These are phyloP conservation scores for Ricinus communis DNA, from an alignment of 345 rosid genomes.

Conservation along the genomic window DNA sequence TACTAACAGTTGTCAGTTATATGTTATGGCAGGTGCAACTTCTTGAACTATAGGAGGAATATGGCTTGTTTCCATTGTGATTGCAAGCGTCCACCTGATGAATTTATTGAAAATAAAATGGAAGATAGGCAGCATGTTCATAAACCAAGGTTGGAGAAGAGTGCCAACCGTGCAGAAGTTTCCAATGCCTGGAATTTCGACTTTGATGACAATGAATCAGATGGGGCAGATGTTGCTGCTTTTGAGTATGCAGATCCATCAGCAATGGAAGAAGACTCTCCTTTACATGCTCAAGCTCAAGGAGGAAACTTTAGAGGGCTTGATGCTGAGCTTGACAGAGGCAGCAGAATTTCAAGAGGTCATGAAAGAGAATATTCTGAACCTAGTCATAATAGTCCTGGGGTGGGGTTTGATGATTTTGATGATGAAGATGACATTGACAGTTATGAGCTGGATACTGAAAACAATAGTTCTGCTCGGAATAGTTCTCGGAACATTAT, in stretches of 20 bases:
- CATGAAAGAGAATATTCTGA: slow-evolving; percentile 47
- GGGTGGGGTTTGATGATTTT: slow-evolving; percentile 85
- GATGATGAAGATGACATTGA: slow-evolving; percentile 90
- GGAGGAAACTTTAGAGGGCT: slow-evolving; percentile 40
- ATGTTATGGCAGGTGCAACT: slow-evolving; percentile 76
- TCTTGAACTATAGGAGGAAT: slow-evolving; percentile 93
- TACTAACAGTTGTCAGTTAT: slow-evolving; percentile 22
- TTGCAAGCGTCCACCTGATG: slow-evolving; percentile 92
- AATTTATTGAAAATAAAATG: slow-evolving; percentile 52
- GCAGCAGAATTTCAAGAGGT: slow-evolving; percentile 27
- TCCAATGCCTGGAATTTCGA: slow-evolving; percentile 96
- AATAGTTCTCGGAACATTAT: slow-evolving; percentile 38
- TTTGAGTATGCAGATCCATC: slow-evolving; percentile 81
- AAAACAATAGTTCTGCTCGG: slow-evolving; percentile 33
- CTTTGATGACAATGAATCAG: slow-evolving; percentile 96
- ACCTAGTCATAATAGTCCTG: slow-evolving; percentile 34
- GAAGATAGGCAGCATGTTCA: slow-evolving; percentile 50
- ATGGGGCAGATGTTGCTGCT: slow-evolving; percentile 93
- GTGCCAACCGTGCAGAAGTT: slow-evolving; percentile 51
- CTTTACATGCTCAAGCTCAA: slow-evolving; percentile 16
- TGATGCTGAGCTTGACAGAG: slow-evolving; percentile 36
- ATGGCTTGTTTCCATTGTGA: slow-evolving; percentile 93
- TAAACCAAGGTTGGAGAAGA: slow-evolving; percentile 44
- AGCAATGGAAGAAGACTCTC: slow-evolving; percentile 34
- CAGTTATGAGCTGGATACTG: slow-evolving; percentile 77